phyloP scores from a whole-genome alignment of 192 early-diverging fungal genomes.

The Pilaira anomala region DNA sequence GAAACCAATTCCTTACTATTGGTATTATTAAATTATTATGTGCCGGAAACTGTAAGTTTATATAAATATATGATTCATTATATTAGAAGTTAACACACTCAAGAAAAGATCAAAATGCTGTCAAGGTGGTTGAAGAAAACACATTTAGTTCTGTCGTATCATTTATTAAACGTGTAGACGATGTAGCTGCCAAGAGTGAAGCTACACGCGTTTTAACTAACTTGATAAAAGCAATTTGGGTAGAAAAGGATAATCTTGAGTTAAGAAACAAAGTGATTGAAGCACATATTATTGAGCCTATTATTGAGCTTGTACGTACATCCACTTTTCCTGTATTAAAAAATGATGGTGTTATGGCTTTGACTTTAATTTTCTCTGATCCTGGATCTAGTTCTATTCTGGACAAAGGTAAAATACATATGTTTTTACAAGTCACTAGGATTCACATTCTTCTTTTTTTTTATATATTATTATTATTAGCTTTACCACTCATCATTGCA shows the following conservation, averaged over 20 bases:
- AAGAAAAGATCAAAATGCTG: constrained; percentile 6
- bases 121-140: neutral
- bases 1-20: constrained; percentile 50
- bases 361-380: constrained; percentile 47
- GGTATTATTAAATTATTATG: constrained; percentile 54
- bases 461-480: no score
- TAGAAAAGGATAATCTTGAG: constrained; percentile 27
- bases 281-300: constrained; percentile 32
- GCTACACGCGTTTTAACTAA: constrained; percentile 51
- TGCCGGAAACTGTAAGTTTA: constrained; percentile 36
- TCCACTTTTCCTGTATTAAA: constrained; percentile 54
- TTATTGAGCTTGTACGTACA: constrained; percentile 45
- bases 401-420: constrained; percentile 25
- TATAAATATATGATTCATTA: no score
- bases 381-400: constrained; percentile 9
- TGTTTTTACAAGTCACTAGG: neutral
- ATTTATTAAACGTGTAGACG: constrained; percentile 47
- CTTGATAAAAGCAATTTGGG: constrained; percentile 50
- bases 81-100: neutral
- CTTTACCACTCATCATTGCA: constrained; percentile 14
- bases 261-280: constrained; percentile 41
- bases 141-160: neutral
- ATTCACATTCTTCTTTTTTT: neutral
- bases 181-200: constrained; percentile 51
- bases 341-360: constrained; percentile 54